These are phyloP conservation scores for Samsoniella hepiali DNA, from an alignment of 2,329 filamentous ascomycete genomes.

Conservation along the genomic window DNA sequence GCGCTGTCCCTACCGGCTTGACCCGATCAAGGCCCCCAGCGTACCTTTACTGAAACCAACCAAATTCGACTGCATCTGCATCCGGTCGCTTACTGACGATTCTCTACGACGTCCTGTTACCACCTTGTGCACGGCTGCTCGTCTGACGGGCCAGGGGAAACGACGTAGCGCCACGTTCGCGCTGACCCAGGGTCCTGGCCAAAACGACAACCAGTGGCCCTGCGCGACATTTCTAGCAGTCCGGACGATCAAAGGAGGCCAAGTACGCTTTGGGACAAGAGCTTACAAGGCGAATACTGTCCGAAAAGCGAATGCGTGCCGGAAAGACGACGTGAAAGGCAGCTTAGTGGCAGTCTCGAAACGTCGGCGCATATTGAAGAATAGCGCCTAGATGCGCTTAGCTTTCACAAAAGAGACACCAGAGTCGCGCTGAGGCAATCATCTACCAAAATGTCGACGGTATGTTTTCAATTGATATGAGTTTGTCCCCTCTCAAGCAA, in stretches of 20 bases:
- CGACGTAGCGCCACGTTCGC: not conserved
- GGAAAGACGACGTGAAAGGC: not conserved
- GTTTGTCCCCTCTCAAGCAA: not conserved
- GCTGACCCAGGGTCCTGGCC: constrained; percentile 13
- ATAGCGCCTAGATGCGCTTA: constrained; percentile 4
- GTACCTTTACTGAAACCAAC: not conserved
- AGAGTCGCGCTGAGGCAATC: constrained; percentile 3
- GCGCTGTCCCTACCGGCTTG: constrained; percentile 2
- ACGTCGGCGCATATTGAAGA: not conserved
- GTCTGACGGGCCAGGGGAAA: constrained; percentile 12
- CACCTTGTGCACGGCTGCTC: not conserved
- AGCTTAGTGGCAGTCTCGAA: not conserved
- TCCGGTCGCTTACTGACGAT: not conserved
- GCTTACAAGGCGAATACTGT: not conserved
- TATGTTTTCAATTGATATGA: not conserved
- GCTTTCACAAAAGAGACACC: not conserved
- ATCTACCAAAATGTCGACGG: constrained; percentile 6
- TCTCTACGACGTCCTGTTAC: not conserved
- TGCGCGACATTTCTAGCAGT: not conserved
- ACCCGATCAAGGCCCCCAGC: constrained; percentile 4
- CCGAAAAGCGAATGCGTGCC: not conserved
- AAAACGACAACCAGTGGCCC: constrained; percentile 6
- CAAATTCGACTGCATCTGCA: not conserved
- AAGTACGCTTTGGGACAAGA: not conserved
- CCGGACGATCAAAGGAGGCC: not conserved